A percentile compares a stretch with the other conserved stretches of the same genome.
Conservation (phyloP, 2,329 filamentous ascomycete species). For the Claviceps pazoutovae region DNA sequence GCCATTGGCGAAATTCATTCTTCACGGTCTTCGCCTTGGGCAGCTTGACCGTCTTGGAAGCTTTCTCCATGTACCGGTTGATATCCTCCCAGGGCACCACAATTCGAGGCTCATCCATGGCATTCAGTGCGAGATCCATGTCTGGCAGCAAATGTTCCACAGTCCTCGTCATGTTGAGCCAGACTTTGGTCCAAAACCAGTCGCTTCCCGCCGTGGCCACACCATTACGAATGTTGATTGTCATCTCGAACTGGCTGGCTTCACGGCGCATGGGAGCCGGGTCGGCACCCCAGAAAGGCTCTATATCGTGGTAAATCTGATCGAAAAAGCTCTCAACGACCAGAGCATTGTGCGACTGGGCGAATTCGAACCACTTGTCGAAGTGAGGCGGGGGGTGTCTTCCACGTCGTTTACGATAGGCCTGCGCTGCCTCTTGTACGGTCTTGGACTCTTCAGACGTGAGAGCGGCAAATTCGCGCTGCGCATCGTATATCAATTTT, state of each 20-base stretch:
- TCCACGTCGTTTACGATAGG: conserved; percentile 43
- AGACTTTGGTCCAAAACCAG: conserved; percentile 46
- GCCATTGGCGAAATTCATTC: conserved; percentile 28
- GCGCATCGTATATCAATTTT: conserved; percentile 31
- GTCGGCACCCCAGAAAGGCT: conserved; percentile 42
- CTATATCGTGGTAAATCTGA: conserved; percentile 47
- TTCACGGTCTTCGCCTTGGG: conserved; percentile 29
- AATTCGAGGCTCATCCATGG: conserved; percentile 53
- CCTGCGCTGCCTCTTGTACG: conserved; percentile 39
- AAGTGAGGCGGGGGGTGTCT: conserved; percentile 51
- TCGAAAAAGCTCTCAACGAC: conserved; percentile 52
- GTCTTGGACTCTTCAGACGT: conserved; percentile 32
- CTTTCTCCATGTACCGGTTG: conserved; percentile 36
- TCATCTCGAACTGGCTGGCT: conserved; percentile 43
- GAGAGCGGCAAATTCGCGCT: conserved; percentile 25
- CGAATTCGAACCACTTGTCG: conserved; percentile 44
- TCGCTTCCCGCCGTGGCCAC: conserved; percentile 36
- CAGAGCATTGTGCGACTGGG: conserved; percentile 34
- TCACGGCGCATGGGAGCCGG: conserved; percentile 35
- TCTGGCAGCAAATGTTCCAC: conserved; percentile 46
- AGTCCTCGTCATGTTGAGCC: conserved; percentile 37
- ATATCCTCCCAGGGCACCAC: conserved; percentile 51
- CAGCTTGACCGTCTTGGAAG: conserved; percentile 32
- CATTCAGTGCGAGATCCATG: conserved; percentile 53
- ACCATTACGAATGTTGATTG: conserved; percentile 41